Evolutionary conservation across 495 filamentous ascomycete species (phyloP), one percentile per base, ranked within the genome.

Genomic region (Penicillium turbatum): DNA sequence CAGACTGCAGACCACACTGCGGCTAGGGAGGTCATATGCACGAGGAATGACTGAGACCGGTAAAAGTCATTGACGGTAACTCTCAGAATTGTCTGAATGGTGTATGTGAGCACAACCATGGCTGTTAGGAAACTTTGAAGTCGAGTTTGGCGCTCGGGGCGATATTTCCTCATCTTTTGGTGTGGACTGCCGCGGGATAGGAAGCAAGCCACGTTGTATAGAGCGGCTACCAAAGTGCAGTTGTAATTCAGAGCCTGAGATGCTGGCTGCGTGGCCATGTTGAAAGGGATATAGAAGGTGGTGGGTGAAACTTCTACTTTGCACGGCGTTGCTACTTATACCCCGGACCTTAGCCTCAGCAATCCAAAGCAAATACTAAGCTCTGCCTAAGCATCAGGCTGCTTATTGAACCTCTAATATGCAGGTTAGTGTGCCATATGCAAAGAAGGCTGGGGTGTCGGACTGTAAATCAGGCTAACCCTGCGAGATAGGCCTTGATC

Each of bases 21-120:
- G 1, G 48, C 48, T 9, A 32, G 48, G 26, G 48, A 51, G 48
- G 48, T 51, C 48, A 51, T 51, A 51, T 51, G 48, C 48, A 51
- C 38, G 1, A 51, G 30, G 16, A 51, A 51, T 2, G 48, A 30
- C 30, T 51, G 48, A 7, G 48, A 51, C 10, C 29, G 19, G 27
- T 51, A 37, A 7, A 51, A 16, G 13, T 51, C 38, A 41, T 51
- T 17, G 12, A 30, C 34, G 38, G 38, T n/a, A n/a, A 51, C 27
- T 15, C 19, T 31, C 29, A 51, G 12, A 12, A 10, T 26, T 4
- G 30, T 51, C 34, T 51, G 48, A 32, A 16, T 35, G 17, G 42
- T n/a, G 13, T 51, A 51, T 16, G 38, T 51, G 48, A 51, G 9
- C 24, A 51, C 27, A n/a, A 51, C 13, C 36, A 51, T 26, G 7